These are phyloP conservation scores for Fusarium scirpi DNA, from an alignment of 2,329 filamentous ascomycete species.

Conservation along the genomic window DNA sequence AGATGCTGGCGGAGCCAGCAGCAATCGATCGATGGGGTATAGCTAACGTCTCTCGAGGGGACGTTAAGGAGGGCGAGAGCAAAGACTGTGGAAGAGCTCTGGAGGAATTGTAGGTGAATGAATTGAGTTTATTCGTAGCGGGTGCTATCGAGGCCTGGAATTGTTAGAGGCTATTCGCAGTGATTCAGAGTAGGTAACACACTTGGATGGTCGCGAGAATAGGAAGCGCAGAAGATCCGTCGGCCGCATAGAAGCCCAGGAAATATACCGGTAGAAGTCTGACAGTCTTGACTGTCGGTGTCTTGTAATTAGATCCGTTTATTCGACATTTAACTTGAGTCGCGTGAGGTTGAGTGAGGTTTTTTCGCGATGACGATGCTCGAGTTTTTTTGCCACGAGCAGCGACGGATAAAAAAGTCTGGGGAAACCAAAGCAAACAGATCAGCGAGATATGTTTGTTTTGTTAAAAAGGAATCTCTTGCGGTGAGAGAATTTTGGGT, in stretches of 20 bases:
- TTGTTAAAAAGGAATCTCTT: conserved; percentile 11
- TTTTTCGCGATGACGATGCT: conserved; percentile 1
- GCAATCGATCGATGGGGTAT: conserved; percentile 63
- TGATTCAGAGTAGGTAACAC: conserved; percentile 53
- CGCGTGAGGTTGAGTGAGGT: conserved; percentile 36
- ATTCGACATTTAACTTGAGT: conserved; percentile 46
- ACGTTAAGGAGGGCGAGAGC: conserved; percentile 93
- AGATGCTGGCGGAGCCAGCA: conserved; percentile 91
- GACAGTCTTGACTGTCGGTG: conserved; percentile 46
- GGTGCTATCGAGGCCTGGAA: conserved; percentile 71
- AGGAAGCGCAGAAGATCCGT: conserved; percentile 92
- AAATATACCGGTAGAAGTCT: conserved; percentile 39
- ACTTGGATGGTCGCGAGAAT: conserved; percentile 91
- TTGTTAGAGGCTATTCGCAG: background rate
- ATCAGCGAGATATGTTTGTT: conserved; percentile 23
- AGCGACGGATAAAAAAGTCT: background rate
- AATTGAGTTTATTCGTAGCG: conserved; percentile 52
- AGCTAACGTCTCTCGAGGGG: conserved; percentile 73
- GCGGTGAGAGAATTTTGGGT: conserved; percentile 46
- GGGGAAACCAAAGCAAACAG: background rate
- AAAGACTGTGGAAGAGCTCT: conserved; percentile 85
- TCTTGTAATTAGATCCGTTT: conserved; percentile 40
- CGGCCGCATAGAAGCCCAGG: conserved; percentile 83
- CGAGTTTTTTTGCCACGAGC: background rate
- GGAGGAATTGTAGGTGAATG: conserved; percentile 85